Evolutionary conservation across 805 yeast species (phyloP).

Genomic region (Starmerella floricola): DNA sequence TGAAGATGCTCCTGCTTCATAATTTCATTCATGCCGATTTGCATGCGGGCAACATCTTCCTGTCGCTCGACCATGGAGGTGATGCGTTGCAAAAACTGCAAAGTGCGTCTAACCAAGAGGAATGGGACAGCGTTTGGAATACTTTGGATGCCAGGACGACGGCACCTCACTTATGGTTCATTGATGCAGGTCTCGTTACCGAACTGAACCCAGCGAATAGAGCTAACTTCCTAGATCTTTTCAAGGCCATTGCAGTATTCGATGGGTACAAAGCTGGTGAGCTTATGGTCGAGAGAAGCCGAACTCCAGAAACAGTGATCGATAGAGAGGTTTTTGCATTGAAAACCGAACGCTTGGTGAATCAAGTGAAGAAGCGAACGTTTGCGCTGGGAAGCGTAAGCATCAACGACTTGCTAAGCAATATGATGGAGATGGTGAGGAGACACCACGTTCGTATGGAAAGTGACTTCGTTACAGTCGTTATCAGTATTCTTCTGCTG

Average conservation of each 20-base stretch:
- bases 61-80: slow-evolving; percentile 24
- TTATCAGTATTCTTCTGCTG: slow-evolving; percentile 78
- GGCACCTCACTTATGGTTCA: slow-evolving; percentile 74
- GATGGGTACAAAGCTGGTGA: slow-evolving; percentile 94
- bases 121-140: slow-evolving; percentile 39
- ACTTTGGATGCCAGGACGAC: slow-evolving; percentile 45
- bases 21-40: slow-evolving; percentile 93
- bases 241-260: slow-evolving; percentile 77
- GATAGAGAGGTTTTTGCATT: slow-evolving; percentile 76
- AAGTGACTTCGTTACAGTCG: slow-evolving; percentile 88
- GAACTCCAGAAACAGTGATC: slow-evolving; percentile 86
- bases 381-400: slow-evolving; percentile 86
- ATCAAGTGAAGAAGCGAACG: slow-evolving; percentile 69
- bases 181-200: slow-evolving; percentile 89
- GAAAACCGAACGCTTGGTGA: slow-evolving; percentile 74
- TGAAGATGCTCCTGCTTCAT: slow-evolving; percentile 84
- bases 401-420: slow-evolving; percentile 80
- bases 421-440: slow-evolving; percentile 82
- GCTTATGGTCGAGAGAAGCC: slow-evolving; percentile 84
- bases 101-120: slow-evolving; percentile 25
- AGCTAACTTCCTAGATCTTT: slow-evolving; percentile 75
- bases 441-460: slow-evolving; percentile 95
- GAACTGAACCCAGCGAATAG: slow-evolving; percentile 70
- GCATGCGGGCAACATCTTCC: slow-evolving; percentile 91
- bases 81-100: slow-evolving; percentile 23